Evolutionary conservation across 1,284 basidiomycete genomes (phyloP), one percentile per base, ranked within the genome.

Genomic region (Entoloma clypeatum): DNA sequence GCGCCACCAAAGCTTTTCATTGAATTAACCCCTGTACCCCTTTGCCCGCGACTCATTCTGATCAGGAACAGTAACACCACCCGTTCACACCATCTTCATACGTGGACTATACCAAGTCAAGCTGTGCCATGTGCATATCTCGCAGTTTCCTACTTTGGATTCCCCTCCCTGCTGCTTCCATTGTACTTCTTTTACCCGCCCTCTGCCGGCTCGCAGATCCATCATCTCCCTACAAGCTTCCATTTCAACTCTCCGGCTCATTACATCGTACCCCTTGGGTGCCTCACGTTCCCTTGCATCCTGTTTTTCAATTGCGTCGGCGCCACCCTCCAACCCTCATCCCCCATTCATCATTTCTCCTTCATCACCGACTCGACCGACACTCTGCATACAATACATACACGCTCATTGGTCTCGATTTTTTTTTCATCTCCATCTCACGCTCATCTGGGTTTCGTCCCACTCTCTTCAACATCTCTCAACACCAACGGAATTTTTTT

Each of bases 401-500:
- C 26, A 39, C 29, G 30, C 36, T 35, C 43, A 39, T 38, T 39
- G 11, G 22, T 44, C 39, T 28, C 19, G 18, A 11, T 39, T 49
- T 23, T 42, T 40, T 44, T 34, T 38, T 24, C 31, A 27, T 32
- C 47, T 36, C 35, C 30, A 26, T 42, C 45, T 36, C 36, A 26
- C 13, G 25, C 24, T 39, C 38, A 27, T 45, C 43, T 28, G 37
- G 16, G 30, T 19, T 30, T 40, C 41, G 39, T 29, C 21, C 22
- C 40, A 19, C 26, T 36, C 39, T 3, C 31, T 29, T 33, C 24
- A 39, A 18, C 17, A 34, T 19, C 19, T 29, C 11, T 27, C 14
- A 24, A 14, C 19, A 32, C 27, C 29, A 41, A 39, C 41, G 44
- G 51, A 48, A 53, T 49, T n/a, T n/a, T n/a, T n/a, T n/a, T n/a